Conservation (phyloP, 495 filamentous ascomycete genomes). For the Talaromyces adpressus region DNA sequence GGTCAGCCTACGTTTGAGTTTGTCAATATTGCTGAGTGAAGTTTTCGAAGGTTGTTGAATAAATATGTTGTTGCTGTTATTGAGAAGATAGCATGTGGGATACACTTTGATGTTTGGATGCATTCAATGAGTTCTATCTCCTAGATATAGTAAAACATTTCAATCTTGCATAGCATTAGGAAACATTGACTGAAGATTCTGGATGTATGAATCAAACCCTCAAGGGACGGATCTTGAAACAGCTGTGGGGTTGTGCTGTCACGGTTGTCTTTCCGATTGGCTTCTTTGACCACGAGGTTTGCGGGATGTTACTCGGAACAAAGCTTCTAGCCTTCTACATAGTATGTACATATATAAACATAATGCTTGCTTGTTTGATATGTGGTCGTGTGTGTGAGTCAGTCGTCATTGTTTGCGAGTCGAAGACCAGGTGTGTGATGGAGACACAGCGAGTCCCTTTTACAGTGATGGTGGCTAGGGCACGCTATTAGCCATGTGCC, state of each 20-base stretch:
- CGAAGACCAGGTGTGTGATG: not conserved
- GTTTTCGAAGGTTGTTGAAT: not conserved
- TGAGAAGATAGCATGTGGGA: not conserved
- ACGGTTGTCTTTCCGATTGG: not conserved
- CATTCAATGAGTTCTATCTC: not conserved
- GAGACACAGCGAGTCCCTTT: not conserved
- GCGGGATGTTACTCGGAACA: not conserved
- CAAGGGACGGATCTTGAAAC: too few relatives aligned
- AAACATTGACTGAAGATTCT: not conserved
- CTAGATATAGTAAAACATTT: too few relatives aligned
- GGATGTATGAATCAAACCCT: too few relatives aligned
- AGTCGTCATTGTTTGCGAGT: too few relatives aligned
- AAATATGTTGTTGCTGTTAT: not conserved
- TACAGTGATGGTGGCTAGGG: too few relatives aligned
- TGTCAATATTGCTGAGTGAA: slow-evolving; percentile 55
- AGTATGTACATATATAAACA: too few relatives aligned
- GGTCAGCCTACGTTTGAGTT: slow-evolving; percentile 73
- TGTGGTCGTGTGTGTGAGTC: not conserved
- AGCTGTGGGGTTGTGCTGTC: not conserved
- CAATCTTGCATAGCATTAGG: too few relatives aligned
- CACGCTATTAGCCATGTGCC: too few relatives aligned
- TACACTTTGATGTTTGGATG: not conserved
- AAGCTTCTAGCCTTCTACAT: not conserved
- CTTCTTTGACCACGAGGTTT: not conserved
- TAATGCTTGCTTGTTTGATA: not conserved